Evolutionary conservation across 1,139 yeast species (phyloP).

Genomic region (Wickerhamiella pararugosa): DNA sequence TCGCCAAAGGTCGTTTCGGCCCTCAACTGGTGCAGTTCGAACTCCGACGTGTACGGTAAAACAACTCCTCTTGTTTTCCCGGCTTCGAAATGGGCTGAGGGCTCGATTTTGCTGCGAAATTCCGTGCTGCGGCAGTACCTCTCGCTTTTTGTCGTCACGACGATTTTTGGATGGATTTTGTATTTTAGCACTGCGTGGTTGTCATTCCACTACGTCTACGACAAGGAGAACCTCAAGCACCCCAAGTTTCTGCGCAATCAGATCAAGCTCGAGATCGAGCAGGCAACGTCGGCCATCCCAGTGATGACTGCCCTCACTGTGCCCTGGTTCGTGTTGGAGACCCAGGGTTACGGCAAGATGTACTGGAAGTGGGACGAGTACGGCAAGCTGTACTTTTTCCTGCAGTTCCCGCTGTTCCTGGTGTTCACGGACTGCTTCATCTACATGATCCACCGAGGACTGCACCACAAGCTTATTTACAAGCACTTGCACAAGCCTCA

Average conservation of each 20-base stretch:
- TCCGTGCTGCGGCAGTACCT: slow-evolving; percentile 56
- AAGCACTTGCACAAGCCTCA: slow-evolving; percentile 90
- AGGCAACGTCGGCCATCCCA: slow-evolving; percentile 74
- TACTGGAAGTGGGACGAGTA: slow-evolving; percentile 50
- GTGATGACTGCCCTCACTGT: slow-evolving; percentile 71
- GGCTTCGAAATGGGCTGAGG: slow-evolving; percentile 39
- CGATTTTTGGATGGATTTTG: slow-evolving; percentile 70
- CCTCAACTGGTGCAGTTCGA: slow-evolving; percentile 6
- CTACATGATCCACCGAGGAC: slow-evolving; percentile 78
- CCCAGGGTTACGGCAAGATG: slow-evolving; percentile 67
- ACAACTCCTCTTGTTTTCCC: slow-evolving; percentile 22
- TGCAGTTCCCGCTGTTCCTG: slow-evolving; percentile 63
- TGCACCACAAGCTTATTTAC: slow-evolving; percentile 85
- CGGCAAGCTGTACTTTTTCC: slow-evolving; percentile 42
- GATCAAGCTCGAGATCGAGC: slow-evolving; percentile 63
- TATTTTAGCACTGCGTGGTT: slow-evolving; percentile 64
- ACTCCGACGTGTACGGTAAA: slow-evolving; percentile 14
- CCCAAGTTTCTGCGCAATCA: slow-evolving; percentile 93
- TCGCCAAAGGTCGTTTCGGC: neutral
- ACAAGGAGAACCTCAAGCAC: slow-evolving; percentile 79
- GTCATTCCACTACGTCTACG: slow-evolving; percentile 66
- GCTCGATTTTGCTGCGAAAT: slow-evolving; percentile 54
- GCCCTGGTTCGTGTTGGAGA: slow-evolving; percentile 78
- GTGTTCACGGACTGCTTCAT: slow-evolving; percentile 89
- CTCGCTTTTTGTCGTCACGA: slow-evolving; percentile 55